These are phyloP conservation scores for Venustampulla echinocandica DNA, from an alignment of 495 filamentous ascomycete genomes.

Conservation along the genomic window DNA sequence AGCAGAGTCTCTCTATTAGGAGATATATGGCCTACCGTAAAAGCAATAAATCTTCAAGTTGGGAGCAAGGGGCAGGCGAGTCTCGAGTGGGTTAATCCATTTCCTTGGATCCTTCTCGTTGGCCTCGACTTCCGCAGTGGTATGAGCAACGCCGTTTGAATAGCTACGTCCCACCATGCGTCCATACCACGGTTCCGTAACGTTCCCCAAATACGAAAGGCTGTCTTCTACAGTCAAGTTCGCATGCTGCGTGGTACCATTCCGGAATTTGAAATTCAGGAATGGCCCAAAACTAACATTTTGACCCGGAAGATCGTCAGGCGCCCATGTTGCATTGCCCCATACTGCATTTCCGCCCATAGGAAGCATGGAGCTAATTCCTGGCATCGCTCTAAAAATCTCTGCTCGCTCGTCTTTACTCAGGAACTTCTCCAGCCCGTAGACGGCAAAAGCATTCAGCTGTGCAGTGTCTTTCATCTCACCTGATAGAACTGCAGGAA, in stretches of 20 bases:
- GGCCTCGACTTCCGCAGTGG: constrained; percentile 67
- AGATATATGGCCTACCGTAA: constrained; percentile 60
- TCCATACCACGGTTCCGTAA: constrained; percentile 78
- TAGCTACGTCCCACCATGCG: constrained; percentile 64
- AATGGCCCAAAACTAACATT: constrained; percentile 67
- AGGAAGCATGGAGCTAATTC: constrained; percentile 93
- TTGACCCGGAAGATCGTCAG: constrained; percentile 74
- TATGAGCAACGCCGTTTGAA: constrained; percentile 83
- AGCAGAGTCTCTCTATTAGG: too few species aligned
- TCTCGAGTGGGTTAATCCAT: constrained; percentile 94
- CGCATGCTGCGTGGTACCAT: constrained; percentile 43
- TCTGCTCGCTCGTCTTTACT: constrained; percentile 82
- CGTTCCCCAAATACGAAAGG: constrained; percentile 65
- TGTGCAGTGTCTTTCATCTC: constrained; percentile 99
- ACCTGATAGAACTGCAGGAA: constrained; percentile 84
- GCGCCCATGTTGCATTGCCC: constrained; percentile 84
- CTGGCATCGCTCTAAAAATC: constrained; percentile 95
- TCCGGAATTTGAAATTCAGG: constrained; percentile 68
- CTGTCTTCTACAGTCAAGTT: constrained; percentile 79
- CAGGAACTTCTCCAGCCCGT: constrained; percentile 93
- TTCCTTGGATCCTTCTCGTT: constrained; percentile 77
- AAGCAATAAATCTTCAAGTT: constrained; percentile 96
- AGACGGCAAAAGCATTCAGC: constrained; percentile 94
- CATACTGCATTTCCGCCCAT: constrained; percentile 90
- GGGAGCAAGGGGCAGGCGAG: constrained; percentile 78